Evolutionary conservation across 1,284 basidiomycete species (phyloP), one percentile per base, ranked within the genome.

Genomic region (Naganishia cerealis): DNA sequence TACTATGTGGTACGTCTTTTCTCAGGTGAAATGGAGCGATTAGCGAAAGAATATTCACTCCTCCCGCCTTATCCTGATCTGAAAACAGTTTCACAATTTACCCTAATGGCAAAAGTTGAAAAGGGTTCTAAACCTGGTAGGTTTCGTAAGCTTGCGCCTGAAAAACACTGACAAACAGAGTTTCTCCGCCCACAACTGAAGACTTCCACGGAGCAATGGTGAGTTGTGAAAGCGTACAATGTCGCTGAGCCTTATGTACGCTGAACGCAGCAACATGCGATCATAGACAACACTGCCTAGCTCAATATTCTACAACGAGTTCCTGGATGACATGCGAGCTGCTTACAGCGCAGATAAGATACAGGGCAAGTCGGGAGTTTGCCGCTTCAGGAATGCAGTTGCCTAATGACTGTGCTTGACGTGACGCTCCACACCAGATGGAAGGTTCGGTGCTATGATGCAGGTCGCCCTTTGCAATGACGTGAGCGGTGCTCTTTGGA

Each of bases 361-460:
- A 71, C 85, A 90, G 85, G 92, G 65, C 53, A 21, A 63, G 52
- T 66, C 48, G 46, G 69, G 24, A n/a, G n/a, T 53, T 65, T 36
- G 43, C n/a, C 50, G 68, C 43, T 67, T 70, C 48, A 54, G 57
- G 8, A 58, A 29, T 5, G 12, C 2, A 24, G 9, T 59, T 71
- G 62, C 62, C 55, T 55, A 13, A 59, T 29, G 21, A 10, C 5
- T 50, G 46, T 3, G 46, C 26, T 38, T 33, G 33, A 33, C 13
- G 33, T 57, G 38, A 48, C 16, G 54, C 46, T 18, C 46, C 46
- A 21, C 48, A 4, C 38, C 69, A 94, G 91, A 94, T 77, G 92
- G 92, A n/a, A 84, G 83, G 74, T 94, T 95, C 77, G 92, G 92
- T 40, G 92, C 92, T 4, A 94, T 94, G 92, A 94, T 94, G 92